Evolutionary conservation across 2,329 filamentous ascomycete genomes (phyloP), one percentile per base, ranked within the genome.

Genomic region (Colletotrichum simmondsii): DNA sequence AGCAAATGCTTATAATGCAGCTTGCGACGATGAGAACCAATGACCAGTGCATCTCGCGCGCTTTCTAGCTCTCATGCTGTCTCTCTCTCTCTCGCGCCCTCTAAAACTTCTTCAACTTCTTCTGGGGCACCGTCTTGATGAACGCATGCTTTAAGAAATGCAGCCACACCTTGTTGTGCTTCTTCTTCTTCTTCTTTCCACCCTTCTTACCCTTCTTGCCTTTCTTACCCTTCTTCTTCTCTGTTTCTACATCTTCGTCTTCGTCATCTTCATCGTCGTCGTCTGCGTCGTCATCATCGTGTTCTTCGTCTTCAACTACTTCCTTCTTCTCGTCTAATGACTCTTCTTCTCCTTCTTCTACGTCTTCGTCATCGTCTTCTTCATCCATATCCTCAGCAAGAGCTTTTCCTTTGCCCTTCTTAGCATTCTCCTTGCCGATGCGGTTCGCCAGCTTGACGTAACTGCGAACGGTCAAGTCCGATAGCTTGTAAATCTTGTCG

Each of bases 401-500:
- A 32, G 75, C 72, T 64, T 75, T 64, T 52, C 72, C 68, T 28
- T 77, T 78, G 49, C 37, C 16, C 16, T 42, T 42, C 14, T 42
- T 42, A 19, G 73, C 76, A 65, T 24, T 77, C 66, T 76, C 74
- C 71, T 89, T 85, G 2, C 93, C 94, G 78, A 98, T 97, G 67
- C 92, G 88, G 75, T 92, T 90, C 12, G 97, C 97, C 60, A 98
- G 87, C 73, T 93, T 89, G 57, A 98, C 85, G 80, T 93, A 93
- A 80, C 91, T 97, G 74, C 90, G 88, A 65, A 98, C 93, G 0
- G 96, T 98, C 81, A 99, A 84, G 82, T 98, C 96, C 56, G 90
- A 87, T 77, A 98, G 83, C 73, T 90, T 89, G 80, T 95, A 98
- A 1, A 92, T 82, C 71, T 90, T 84, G 80, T 98, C 95, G 26